Percentiles rank a stretch among this genome's conserved stretches.
Evolutionary conservation across 352 stramenopile species (phyloP).

Genomic region (Pythium phragmitis): DNA sequence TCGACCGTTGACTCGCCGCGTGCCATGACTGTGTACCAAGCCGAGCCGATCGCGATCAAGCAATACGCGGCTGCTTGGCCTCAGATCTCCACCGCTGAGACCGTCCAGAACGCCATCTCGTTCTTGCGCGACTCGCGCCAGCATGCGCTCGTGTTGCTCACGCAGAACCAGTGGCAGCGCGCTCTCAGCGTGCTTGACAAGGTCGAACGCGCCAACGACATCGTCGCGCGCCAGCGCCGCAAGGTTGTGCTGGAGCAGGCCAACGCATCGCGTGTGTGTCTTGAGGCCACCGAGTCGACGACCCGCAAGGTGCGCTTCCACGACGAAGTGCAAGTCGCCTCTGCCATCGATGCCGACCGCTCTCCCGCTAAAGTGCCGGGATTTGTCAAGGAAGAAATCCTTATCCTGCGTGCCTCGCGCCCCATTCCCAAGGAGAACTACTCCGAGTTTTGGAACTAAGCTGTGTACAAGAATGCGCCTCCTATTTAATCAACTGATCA

Average conservation of each 20-base stretch:
- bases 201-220: constrained; percentile 78
- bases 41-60: background rate
- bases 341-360: constrained; percentile 48
- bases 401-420: constrained; percentile 69
- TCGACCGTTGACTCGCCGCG: constrained; percentile 48
- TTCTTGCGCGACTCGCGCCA: constrained; percentile 78
- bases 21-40: background rate
- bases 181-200: constrained; percentile 75
- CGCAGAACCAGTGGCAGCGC: constrained; percentile 77
- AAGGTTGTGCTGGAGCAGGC: constrained; percentile 54
- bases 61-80: constrained; percentile 28
- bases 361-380: constrained; percentile 55
- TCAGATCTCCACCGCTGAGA: constrained; percentile 49
- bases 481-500: constrained; percentile 13
- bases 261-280: constrained; percentile 35
- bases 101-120: constrained; percentile 64
- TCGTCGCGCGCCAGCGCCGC: constrained; percentile 69
- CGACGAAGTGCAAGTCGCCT: constrained; percentile 25
- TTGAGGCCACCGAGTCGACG: constrained; percentile 21
- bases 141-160: constrained; percentile 62
- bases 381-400: constrained; percentile 75
- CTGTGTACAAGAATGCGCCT: constrained; percentile 1
- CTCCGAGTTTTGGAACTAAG: constrained; percentile 76
- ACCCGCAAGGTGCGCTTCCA: constrained; percentile 51
- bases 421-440: constrained; percentile 75